Evolutionary conservation across 192 early-diverging fungal species (phyloP).

Genomic region (Gonapodya sp.): DNA sequence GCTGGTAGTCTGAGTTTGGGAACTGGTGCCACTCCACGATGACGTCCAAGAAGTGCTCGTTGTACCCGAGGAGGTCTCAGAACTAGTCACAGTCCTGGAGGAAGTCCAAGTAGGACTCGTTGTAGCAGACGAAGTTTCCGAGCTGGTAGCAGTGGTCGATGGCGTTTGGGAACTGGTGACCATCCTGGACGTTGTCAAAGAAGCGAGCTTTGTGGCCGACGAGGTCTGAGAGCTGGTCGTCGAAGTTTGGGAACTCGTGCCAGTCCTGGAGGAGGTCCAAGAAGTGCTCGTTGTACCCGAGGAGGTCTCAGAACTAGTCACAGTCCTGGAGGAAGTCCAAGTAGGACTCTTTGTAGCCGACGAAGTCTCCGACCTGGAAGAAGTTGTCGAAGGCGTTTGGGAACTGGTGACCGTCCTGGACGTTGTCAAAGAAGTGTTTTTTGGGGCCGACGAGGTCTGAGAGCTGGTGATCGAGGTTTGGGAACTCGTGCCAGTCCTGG

Average conservation of each 20-base stretch:
- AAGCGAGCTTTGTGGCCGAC: background rate
- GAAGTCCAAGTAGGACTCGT: background rate
- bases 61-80: background rate
- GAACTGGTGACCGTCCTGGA: background rate
- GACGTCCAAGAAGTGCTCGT: background rate
- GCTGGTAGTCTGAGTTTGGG: background rate
- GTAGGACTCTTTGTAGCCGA: background rate
- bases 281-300: too few species aligned
- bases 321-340: background rate
- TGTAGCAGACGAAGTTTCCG: background rate
- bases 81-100: background rate
- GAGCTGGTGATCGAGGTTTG: background rate
- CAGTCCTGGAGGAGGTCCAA: background rate
- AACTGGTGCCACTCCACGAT: background rate
- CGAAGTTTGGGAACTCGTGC: background rate
- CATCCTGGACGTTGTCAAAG: background rate
- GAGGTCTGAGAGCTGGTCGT: background rate
- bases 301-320: too few species aligned
- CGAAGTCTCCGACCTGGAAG: background rate
- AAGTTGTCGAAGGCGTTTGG: background rate
- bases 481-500: background rate
- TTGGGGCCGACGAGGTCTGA: too few species aligned
- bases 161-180: too few species aligned
- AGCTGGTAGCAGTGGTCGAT: too few species aligned
- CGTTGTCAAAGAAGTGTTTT: too few species aligned